Evolutionary conservation across 768 basidiomycete genomes (phyloP), one percentile per base, ranked within the genome.

Genomic region (Tricholoma furcatifolium): DNA sequence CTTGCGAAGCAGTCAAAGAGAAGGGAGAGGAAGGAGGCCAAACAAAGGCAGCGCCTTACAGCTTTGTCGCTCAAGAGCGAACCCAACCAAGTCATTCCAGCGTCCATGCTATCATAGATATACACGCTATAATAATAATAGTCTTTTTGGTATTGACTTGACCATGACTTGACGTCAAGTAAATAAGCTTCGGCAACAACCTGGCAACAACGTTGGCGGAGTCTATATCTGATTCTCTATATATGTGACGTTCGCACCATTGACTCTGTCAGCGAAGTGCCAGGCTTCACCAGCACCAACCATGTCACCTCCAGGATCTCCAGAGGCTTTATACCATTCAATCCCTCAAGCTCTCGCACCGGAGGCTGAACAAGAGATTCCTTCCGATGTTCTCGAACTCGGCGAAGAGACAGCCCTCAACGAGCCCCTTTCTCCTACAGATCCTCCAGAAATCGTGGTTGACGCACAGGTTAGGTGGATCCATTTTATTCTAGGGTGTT

Each of bases 11-110:
- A 83, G 70, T 76, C 73, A 31, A 79, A 76, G 60, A 77, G 75
- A 61, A 77, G 74, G 61, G 73, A 80, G 58, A 78, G 72, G 68
- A 79, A 78, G 61, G 77, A 76, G 62, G 60, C 69, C 51, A 78
- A 81, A 60, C 72, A 77, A 66, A 76, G 79, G 59, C 76, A 80
- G 56, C 78, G 81, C 55, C 78, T 84, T 35, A 74, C 78, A 7
- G 76, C 78, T 54, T 58, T 88, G 65, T 71, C 74, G 24, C 71
- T 87, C 59, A 68, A 70, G 57, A 76, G 77, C 17, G 79, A 76
- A 54, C 67, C 75, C 32, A 87, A 88, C 72, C 86, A 88, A 59
- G 72, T 81, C 53, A 71, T 85, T 50, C 84, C 83, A 20, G 58
- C 64, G 30, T 60, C 58, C 47, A 48, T 63, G 55, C 66, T 47